Evolutionary conservation across 2,329 filamentous ascomycete genomes (phyloP), one percentile per base, ranked within the genome.

Genomic region (Phyllosticta ampelicida): DNA sequence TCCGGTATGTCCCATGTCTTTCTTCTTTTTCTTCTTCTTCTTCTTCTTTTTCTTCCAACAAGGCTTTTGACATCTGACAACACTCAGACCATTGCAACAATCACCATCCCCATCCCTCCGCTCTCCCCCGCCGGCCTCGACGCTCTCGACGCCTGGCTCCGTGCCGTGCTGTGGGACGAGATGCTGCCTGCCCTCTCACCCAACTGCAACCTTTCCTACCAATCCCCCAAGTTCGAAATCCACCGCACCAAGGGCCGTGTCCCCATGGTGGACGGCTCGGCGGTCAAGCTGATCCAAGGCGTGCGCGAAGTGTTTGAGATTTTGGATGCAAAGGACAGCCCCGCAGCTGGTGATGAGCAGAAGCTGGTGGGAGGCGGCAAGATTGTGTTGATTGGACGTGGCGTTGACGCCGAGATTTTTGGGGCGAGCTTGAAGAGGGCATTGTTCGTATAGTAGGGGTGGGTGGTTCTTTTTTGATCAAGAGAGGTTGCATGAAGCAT

Each of bases 221-320:
- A 18, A 19, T 51, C 64, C 62, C 53, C 66, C 56, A 50, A 70
- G 3, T 89, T 95, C 62, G 90, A 96, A 66, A 85, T 97, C 20
- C 92, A 99, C 68, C 83, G 94, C 11, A 76, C 90, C 36, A 99
- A 99, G 70, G 92, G 90, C 0, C 83, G 89, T 2, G 71, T 97
- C 6, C 76, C 81, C 0, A 76, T 92, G 18, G 67, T 74, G 0
- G 49, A 53, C 48, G 89, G 89, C 1, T 75, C 77, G 0, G 13
- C 36, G 36, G 75, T 84, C 50, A 88, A 89, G 68, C 83, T 97
- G 62, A 78, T 97, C 8, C 94, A 99, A 71, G 94, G 91, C 1
- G 94, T 99, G 0, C 78, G 92, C 56, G 92, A 96, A 65, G 81
- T 97, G 16, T 99, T 97, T 70, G 94, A 99, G 66, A 87, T 97